These are phyloP conservation scores for Pythium volutum DNA, from an alignment of 352 stramenopile genomes.

Conservation along the genomic window DNA sequence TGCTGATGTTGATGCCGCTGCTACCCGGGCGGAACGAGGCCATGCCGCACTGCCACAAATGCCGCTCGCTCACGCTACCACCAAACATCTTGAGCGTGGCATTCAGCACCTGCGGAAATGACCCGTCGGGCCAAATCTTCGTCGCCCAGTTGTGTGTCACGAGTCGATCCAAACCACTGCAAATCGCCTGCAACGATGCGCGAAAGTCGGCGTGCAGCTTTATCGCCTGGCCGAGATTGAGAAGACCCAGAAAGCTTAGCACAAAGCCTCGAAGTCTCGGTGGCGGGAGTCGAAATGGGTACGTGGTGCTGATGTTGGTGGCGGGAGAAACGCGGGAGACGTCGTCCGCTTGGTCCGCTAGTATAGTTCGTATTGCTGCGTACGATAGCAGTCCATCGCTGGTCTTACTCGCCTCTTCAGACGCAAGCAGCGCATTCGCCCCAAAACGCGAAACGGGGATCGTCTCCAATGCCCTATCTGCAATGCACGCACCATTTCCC, in stretches of 20 bases:
- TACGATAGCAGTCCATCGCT: conserved; percentile 27
- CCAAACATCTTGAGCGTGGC: conserved; percentile 53
- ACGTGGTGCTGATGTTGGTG: conserved; percentile 17
- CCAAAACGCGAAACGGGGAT: conserved; percentile 40
- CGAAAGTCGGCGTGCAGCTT: conserved; percentile 36
- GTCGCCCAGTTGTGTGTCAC: conserved; percentile 60
- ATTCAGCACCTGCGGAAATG: conserved; percentile 42
- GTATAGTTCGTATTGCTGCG: conserved; percentile 15
- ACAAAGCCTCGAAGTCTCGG: conserved; percentile 54
- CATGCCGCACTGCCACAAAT: conserved; percentile 71
- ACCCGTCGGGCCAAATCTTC: conserved; percentile 50
- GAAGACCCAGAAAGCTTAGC: conserved; percentile 57
- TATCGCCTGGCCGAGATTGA: conserved; percentile 53
- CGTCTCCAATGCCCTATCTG: conserved; percentile 9
- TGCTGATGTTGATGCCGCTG: conserved; percentile 48
- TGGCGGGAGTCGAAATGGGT: conserved; percentile 34
- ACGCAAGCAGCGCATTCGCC: conserved; percentile 14
- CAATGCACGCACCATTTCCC: conserved; percentile 55
- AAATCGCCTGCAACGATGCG: conserved; percentile 45
- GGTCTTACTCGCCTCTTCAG: neutral
- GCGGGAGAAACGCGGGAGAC: conserved; percentile 9
- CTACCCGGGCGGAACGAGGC: conserved; percentile 37
- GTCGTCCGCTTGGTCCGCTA: conserved; percentile 32
- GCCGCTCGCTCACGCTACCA: conserved; percentile 36
- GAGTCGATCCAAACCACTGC: conserved; percentile 47